A percentile compares a stretch with the other conserved stretches of the same genome.
phyloP scores from a whole-genome alignment of 257 asterid species.

The Nicotiana knightiana region DNA sequence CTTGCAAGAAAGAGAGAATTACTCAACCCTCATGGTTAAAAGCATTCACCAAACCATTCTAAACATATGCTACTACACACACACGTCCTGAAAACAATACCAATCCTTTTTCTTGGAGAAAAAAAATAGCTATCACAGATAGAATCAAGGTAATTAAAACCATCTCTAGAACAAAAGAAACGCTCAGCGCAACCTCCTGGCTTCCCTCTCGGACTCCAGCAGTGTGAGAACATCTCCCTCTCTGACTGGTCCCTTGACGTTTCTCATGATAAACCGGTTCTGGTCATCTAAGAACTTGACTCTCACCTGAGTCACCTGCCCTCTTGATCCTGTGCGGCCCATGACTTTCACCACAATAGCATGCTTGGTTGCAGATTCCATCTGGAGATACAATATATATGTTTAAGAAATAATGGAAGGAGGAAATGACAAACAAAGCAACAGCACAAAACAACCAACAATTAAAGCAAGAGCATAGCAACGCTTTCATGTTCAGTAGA shows the following conservation, averaged over 20 bases:
- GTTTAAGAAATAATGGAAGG: background rate
- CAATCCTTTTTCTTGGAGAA: background rate
- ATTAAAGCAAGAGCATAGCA: background rate
- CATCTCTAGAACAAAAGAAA: background rate
- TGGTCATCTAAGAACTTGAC: constrained; percentile 32
- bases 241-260: constrained; percentile 34
- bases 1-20: background rate
- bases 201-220: constrained; percentile 34
- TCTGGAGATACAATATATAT: background rate
- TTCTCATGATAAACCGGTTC: constrained; percentile 30
- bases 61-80: background rate
- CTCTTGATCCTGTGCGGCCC: constrained; percentile 36
- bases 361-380: constrained; percentile 29
- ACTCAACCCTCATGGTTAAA: background rate
- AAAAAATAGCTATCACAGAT: background rate
- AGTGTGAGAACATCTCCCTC: constrained; percentile 32
- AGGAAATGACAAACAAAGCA: background rate
- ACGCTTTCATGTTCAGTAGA: too few species aligned
- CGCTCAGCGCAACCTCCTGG: constrained; percentile 28
- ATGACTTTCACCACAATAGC: constrained; percentile 30
- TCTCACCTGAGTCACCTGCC: constrained; percentile 34
- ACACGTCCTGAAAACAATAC: background rate
- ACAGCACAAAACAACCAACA: background rate
- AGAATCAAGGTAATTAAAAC: background rate
- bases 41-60: background rate